Conservation (phyloP, 1,139 yeast species). For the Kurtzmaniella quercitrusa region DNA sequence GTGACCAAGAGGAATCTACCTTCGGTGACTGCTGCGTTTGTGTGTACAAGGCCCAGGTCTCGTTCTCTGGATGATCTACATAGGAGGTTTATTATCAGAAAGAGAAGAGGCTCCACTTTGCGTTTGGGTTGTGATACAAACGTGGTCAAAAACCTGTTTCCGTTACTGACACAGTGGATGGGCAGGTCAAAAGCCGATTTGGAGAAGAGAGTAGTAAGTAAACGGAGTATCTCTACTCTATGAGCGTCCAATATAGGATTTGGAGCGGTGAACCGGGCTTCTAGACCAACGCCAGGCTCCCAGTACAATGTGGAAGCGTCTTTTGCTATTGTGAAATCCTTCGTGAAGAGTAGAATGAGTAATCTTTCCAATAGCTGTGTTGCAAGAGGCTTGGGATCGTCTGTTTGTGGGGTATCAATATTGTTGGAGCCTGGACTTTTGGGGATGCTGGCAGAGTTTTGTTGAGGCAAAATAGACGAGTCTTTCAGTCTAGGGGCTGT, state of each 20-base stretch:
- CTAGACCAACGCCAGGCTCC: slow-evolving; percentile 69
- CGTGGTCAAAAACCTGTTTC: slow-evolving; percentile 57
- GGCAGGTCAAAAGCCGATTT: slow-evolving; percentile 53
- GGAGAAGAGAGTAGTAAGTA: slow-evolving; percentile 62
- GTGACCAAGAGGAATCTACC: slow-evolving; percentile 52
- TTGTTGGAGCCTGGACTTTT: too few relatives aligned
- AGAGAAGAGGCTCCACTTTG: slow-evolving; percentile 43
- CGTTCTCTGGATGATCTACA: slow-evolving; percentile 42
- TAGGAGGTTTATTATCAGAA: slow-evolving; percentile 63
- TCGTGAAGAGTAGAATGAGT: slow-evolving; percentile 48
- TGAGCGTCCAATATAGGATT: slow-evolving; percentile 55
- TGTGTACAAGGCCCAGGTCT: slow-evolving; percentile 24
- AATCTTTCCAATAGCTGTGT: neutral
- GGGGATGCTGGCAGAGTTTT: too few relatives aligned
- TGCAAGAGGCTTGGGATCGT: neutral
- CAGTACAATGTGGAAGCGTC: slow-evolving; percentile 32
- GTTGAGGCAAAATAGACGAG: neutral
- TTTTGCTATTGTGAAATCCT: slow-evolving; percentile 51
- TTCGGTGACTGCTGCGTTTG: slow-evolving; percentile 31
- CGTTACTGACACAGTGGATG: slow-evolving; percentile 40
- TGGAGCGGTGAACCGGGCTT: slow-evolving; percentile 39
- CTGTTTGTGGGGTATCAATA: neutral
- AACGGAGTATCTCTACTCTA: slow-evolving; percentile 61
- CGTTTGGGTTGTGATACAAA: slow-evolving; percentile 46
- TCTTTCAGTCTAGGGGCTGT: neutral